Base-by-base conservation (phyloP, 2,329 filamentous ascomycete genomes). In the Trichophyton simii region DNA sequence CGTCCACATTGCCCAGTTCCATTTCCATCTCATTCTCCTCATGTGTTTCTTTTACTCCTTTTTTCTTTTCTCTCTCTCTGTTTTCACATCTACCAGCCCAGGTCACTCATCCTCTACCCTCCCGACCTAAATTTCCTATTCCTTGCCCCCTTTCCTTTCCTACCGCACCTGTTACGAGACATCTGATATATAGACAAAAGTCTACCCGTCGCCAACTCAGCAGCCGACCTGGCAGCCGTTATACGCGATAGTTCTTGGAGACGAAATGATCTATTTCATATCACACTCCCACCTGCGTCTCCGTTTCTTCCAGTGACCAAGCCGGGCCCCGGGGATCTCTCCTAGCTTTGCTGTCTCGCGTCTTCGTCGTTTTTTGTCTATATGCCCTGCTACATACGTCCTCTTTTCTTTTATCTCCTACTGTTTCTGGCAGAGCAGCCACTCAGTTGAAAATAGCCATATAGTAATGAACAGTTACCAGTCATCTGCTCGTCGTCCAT, bases 81-180 rank as follows among this genome's bases (percentile, higher is more conserved):
- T 18, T 18, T 34, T n/a, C 11, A 54, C 18, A 4, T 34, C 50
- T 28, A 28, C 15, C 13, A n/a, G 18, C 15, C 20, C 8, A 22
- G 44, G 44, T 22, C 44, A 48, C 6, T 25, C 13, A 41, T n/a
- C 38, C 22, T 31, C 20, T 25, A 9, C 31, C 28, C 28, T 6
- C 28, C 28, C 6, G 28, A 31, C 28, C 5, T 7, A 7, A 31
- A 7, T 31, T 31, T 31, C 28, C 28, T 7, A 31, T 48, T n/a
- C 52, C 13, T 25, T 18, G 48, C 48, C 34, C 42, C n/a, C 50
- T 50, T 62, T 57, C 57, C 54, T 52, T 25, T 22, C 22, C 22
- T 60, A 54, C 52, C 54, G 61, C 28, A 63, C 61, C 25, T 48
- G 63, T 63, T 60, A 60, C 62, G 55, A 60, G 50, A 54, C 15